Conservation (phyloP, 208 protist species). For the Trypanosoma caninum region DNA sequence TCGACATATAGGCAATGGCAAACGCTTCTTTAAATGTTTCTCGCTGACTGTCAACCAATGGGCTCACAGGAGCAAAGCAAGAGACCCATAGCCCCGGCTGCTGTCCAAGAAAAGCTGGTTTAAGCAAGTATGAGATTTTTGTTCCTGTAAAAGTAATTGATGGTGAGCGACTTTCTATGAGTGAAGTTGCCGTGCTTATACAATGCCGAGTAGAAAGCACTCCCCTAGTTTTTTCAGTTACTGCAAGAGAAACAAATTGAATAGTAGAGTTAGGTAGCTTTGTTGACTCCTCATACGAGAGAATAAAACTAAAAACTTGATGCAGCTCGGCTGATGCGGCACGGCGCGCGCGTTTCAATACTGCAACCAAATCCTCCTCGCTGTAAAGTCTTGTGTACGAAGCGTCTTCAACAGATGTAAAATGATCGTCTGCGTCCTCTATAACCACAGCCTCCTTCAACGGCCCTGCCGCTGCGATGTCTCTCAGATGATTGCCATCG, state of each 20-base stretch:
- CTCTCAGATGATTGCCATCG: conserved; percentile 50
- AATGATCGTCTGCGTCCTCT: conserved; percentile 58
- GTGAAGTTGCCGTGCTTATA: conserved; percentile 45
- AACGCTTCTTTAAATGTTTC: conserved; percentile 80
- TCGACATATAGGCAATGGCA: conserved; percentile 50
- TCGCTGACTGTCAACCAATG: conserved; percentile 19
- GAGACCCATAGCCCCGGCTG: conserved; percentile 70
- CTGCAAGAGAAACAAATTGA: conserved; percentile 70
- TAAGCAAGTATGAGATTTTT: conserved; percentile 63
- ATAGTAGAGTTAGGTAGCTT: conserved; percentile 60
- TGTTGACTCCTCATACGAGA: conserved; percentile 29
- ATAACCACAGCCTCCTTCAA: conserved; percentile 44
- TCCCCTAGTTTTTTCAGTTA: conserved; percentile 44
- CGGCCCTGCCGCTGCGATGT: conserved; percentile 22
- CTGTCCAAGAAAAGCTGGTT: conserved; percentile 56
- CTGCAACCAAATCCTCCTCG: neutral
- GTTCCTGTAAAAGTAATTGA: conserved; percentile 49
- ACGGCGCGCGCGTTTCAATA: conserved; percentile 21
- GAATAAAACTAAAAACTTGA: conserved; percentile 63
- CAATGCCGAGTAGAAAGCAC: conserved; percentile 72
- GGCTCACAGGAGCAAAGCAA: conserved; percentile 56
- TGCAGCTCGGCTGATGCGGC: conserved; percentile 16
- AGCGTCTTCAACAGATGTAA: conserved; percentile 65
- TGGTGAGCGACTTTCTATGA: conserved; percentile 56
- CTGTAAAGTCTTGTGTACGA: conserved; percentile 37